Percentiles rank a stretch among this genome's conserved stretches.
Conservation (phyloP, 768 basidiomycete species). For the Gloeopeniophorella convolvens region DNA sequence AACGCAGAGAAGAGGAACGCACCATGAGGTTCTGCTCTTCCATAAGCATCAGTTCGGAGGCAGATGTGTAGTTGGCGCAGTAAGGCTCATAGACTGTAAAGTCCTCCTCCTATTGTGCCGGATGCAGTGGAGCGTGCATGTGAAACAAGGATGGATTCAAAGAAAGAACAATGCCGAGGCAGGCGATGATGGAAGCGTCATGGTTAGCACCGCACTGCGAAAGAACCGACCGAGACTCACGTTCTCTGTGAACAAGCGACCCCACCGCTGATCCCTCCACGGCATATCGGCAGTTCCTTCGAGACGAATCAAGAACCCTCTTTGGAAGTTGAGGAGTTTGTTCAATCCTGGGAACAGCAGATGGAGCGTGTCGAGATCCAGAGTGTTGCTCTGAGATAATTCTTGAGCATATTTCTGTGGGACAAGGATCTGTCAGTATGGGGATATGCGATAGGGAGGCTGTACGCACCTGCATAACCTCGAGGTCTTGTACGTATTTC, state of each 20-base stretch:
- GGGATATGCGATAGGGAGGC: background rate
- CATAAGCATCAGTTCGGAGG: slow-evolving; percentile 75
- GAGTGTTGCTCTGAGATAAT: slow-evolving; percentile 72
- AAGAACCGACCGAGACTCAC: slow-evolving; percentile 42
- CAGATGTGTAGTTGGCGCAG: slow-evolving; percentile 90
- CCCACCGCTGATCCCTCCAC: slow-evolving; percentile 86
- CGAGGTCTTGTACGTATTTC: slow-evolving; percentile 94
- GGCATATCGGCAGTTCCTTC: slow-evolving; percentile 79
- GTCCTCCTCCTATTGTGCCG: slow-evolving; percentile 82
- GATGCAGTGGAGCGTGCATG: slow-evolving; percentile 14
- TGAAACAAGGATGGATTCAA: slow-evolving; percentile 18
- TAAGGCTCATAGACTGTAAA: slow-evolving; percentile 97
- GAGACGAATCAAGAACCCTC: slow-evolving; percentile 84
- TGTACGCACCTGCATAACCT: slow-evolving; percentile 82
- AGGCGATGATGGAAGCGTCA: slow-evolving; percentile 39
- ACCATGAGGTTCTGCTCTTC: slow-evolving; percentile 85
- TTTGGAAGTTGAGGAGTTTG: slow-evolving; percentile 93
- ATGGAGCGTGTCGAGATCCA: slow-evolving; percentile 94
- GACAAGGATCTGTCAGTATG: slow-evolving; percentile 13
- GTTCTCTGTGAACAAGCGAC: slow-evolving; percentile 73
- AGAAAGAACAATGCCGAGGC: slow-evolving; percentile 28
- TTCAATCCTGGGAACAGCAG: slow-evolving; percentile 92
- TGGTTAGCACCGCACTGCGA: slow-evolving; percentile 32
- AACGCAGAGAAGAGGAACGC: slow-evolving; percentile 31
- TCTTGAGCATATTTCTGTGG: slow-evolving; percentile 83